phyloP scores from a whole-genome alignment of 805 yeast species.

The Yarrowia sp. region DNA sequence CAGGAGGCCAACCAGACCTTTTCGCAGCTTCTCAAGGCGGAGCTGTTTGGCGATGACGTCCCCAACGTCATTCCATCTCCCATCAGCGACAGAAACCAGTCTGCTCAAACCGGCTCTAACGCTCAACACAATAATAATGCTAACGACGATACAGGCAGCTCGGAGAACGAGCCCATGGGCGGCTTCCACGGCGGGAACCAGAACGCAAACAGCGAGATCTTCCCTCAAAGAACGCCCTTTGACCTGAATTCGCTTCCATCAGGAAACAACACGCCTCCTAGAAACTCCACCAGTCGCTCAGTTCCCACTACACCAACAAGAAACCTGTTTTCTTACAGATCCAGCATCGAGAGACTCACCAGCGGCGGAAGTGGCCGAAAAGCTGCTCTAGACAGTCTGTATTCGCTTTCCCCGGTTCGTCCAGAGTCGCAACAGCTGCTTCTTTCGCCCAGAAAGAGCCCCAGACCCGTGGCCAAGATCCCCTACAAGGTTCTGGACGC shows the following conservation, averaged over 20 bases:
- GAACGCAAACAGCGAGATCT: conserved; percentile 13
- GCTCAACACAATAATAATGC: conserved; percentile 1
- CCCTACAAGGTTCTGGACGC: conserved; percentile 96
- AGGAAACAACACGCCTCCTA: conserved; percentile 40
- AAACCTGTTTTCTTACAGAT: conserved; percentile 53
- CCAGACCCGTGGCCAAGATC: conserved; percentile 78
- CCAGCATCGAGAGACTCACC: conserved; percentile 37
- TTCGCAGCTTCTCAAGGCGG: conserved; percentile 84
- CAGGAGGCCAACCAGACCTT: conserved; percentile 89
- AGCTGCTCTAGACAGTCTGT: conserved; percentile 54
- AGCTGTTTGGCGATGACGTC: conserved; percentile 86
- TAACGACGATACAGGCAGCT: conserved; percentile 21
- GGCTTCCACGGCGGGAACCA: conserved; percentile 4
- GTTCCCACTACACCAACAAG: conserved; percentile 54
- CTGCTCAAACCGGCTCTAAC: conserved; percentile 5
- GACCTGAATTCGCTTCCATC: conserved; percentile 33
- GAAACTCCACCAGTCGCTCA: conserved; percentile 41
- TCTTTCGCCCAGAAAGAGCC: conserved; percentile 80
- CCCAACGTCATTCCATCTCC: conserved; percentile 52
- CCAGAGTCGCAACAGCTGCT: conserved; percentile 83
- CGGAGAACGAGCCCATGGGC: conserved; percentile 15
- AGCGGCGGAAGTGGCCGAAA: conserved; percentile 32
- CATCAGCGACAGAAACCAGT: conserved; percentile 26
- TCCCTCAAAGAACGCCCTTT: conserved; percentile 24
- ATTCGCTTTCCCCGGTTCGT: conserved; percentile 85